Conservation (phyloP, 345 rosid species). For the Salix arbutifolia region DNA sequence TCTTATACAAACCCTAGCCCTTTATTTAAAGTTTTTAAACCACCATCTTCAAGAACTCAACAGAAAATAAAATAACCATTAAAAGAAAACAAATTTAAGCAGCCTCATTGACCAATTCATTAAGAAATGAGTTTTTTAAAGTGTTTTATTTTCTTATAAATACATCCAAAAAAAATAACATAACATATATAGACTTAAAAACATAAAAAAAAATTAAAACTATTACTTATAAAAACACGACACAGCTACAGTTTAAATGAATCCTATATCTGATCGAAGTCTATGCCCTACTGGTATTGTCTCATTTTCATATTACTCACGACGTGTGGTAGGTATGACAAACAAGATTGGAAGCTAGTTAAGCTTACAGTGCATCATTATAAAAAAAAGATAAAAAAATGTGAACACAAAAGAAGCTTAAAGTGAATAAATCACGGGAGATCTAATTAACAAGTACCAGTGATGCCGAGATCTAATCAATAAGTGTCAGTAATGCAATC, state of each 20-base stretch:
- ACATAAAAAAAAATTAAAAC: too few relatives aligned
- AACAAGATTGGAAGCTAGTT: neutral
- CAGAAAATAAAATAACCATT: neutral
- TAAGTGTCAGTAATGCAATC: too few relatives aligned
- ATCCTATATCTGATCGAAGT: neutral
- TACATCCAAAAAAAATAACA: too few relatives aligned
- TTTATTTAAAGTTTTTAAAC: neutral
- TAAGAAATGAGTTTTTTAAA: neutral
- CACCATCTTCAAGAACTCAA: neutral
- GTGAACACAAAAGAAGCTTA: too few relatives aligned
- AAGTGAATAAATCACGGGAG: slow-evolving; percentile 3
- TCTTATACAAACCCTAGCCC: neutral
- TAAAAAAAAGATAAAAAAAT: too few relatives aligned
- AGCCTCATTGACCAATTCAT: neutral
- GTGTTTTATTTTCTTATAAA: too few relatives aligned
- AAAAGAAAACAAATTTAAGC: neutral
- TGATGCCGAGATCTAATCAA: too few relatives aligned
- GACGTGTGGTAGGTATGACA: slow-evolving; percentile 6
- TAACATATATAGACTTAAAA: too few relatives aligned
- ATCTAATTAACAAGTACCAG: neutral
- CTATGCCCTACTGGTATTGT: neutral
- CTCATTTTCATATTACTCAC: neutral
- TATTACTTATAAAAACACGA: too few relatives aligned
- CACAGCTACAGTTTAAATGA: too few relatives aligned
- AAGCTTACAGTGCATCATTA: neutral